Base-by-base conservation (phyloP, 352 stramenopile species). In the Thraustochytrium sp. region DNA sequence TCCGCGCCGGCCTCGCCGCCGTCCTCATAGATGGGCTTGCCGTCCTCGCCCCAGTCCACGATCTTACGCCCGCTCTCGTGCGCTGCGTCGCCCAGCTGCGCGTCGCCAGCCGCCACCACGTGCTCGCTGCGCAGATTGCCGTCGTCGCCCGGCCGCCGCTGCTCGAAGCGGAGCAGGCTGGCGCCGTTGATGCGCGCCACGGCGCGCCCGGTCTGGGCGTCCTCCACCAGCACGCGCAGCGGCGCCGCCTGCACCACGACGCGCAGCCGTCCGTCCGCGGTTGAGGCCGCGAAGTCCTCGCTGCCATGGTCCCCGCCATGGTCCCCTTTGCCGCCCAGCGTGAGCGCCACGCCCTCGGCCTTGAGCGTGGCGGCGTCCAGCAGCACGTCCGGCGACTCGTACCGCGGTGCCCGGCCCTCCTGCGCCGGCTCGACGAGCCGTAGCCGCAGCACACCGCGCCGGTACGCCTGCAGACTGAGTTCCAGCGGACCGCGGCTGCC, bases 21-120 rank as follows among this genome's bases (percentile, higher is more conserved):
- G 34, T 89, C 83, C 44, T 87, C 87, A 29, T 88, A 77, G 31
- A 89, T 89, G 23, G 44, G 78, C 54, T 90, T 88, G 31, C 89
- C 88, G 64, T 95, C 87, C 42, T 89, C 87, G n/a, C 86, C 87
- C 44, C 84, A 82, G 59, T 62, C 53, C 26, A 61, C 21, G 53
- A 68, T 73, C 34, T 76, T 84, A 18, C 63, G 36, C 13, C 34
- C 34, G 76, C 23, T 42, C 5, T 51, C 62, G 38, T 53, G 5
- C 36, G 38, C 62, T 56, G 18, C 74, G 62, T 29, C 11, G 53
- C 64, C n/a, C 29, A 37, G 44, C 40, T 48, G 44, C 13, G 21
- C 18, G 37, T 16, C 26, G 31, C 59, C 46, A 55, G 34, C 64
- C 21, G 13, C 44, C 21, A 51, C 64, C 21, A 2, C n/a, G 11